Percentiles rank a stretch among this genome's conserved stretches.
Conservation (phyloP, 75 land plant species). For the Pinus taeda region DNA sequence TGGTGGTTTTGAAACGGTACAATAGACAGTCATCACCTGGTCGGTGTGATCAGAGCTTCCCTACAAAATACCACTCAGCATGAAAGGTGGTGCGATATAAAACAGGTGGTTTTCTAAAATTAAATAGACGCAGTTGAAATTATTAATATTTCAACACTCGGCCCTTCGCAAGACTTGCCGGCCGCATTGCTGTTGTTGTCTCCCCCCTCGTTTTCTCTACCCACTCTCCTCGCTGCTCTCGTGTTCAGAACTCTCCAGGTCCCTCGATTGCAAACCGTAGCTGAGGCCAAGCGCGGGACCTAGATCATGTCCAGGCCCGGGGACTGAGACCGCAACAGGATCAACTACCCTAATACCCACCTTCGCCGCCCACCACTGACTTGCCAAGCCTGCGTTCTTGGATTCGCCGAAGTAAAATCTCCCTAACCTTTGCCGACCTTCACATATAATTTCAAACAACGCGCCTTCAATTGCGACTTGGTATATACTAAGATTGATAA, state of each 20-base stretch:
- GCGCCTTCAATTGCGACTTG: background rate
- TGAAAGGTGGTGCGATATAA: too few species aligned
- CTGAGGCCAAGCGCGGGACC: conserved; percentile 1
- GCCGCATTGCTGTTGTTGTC: background rate
- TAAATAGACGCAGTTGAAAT: too few species aligned
- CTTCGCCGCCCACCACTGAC: conserved; percentile 48
- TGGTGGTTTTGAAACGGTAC: too few species aligned
- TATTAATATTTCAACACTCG: too few species aligned
- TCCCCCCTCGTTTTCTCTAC: background rate
- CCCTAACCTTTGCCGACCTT: background rate
- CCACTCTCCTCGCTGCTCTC: background rate
- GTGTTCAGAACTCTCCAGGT: conserved; percentile 9
- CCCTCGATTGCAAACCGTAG: background rate
- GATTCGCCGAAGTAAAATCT: background rate
- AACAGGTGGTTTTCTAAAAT: too few species aligned
- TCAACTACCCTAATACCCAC: conserved; percentile 26
- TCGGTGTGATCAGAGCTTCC: too few species aligned
- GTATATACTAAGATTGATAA: background rate
- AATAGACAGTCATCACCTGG: too few species aligned
- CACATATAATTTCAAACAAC: background rate
- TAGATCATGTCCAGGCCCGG: conserved; percentile 13
- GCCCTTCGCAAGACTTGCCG: too few species aligned
- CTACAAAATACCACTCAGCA: too few species aligned
- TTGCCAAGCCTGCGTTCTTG: conserved; percentile 13
- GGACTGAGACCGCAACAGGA: conserved; percentile 17